Evolutionary conservation across 768 basidiomycete species (phyloP).

Genomic region (Mycena chlorophos): DNA sequence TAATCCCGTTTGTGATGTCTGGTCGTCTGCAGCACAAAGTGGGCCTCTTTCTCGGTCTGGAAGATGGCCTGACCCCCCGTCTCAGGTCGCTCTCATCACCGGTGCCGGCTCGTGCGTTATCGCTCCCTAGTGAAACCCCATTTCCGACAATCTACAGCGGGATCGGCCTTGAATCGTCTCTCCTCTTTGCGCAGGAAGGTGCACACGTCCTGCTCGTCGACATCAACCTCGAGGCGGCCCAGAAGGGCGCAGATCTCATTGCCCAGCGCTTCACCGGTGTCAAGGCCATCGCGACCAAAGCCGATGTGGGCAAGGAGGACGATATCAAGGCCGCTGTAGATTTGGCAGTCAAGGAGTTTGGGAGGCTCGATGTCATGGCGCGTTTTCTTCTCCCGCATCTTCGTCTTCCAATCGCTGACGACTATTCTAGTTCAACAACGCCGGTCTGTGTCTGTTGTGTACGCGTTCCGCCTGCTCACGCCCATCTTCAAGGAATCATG

Average conservation of each 20-base stretch:
- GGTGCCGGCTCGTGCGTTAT: conserved; percentile 82
- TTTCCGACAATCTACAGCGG: conserved; percentile 55
- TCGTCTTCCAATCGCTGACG: conserved; percentile 1
- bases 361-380: conserved; percentile 95
- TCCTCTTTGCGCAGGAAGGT: conserved; percentile 93
- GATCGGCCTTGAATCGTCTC: conserved; percentile 93
- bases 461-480: not conserved
- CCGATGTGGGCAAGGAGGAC: conserved; percentile 86
- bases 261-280: conserved; percentile 65
- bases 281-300: conserved; percentile 66
- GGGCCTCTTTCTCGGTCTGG: conserved; percentile 15
- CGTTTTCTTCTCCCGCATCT: conserved; percentile 20
- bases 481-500: conserved; percentile 78
- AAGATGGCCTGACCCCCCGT: too few relatives aligned
- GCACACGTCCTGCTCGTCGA: conserved; percentile 90
- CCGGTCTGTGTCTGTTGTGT: conserved; percentile 46
- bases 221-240: conserved; percentile 74
- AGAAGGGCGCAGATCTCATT: conserved; percentile 67
- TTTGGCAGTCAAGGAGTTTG: conserved; percentile 77
- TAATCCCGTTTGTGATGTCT: conserved; percentile 43
- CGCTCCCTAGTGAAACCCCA: conserved; percentile 1
- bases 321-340: conserved; percentile 85
- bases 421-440: conserved; percentile 82
- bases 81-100: conserved; percentile 76
- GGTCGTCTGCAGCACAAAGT: conserved; percentile 72